phyloP scores from a whole-genome alignment of 208 protist genomes.

The Trypanosoma vivax region DNA sequence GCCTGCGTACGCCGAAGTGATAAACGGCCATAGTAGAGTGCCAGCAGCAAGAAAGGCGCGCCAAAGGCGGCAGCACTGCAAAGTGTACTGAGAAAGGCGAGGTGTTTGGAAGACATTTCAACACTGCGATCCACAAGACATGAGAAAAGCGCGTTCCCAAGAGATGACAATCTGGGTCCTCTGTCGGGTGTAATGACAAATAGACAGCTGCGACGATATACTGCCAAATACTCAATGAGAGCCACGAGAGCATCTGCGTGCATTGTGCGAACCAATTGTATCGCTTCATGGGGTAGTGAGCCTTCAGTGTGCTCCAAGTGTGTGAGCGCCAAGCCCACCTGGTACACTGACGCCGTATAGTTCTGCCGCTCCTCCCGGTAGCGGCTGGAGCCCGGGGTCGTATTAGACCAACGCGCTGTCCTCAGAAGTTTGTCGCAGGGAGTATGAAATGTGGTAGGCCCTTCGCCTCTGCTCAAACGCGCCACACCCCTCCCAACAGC shows the following conservation, averaged over 20 bases:
- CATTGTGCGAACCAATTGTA: conserved; percentile 1
- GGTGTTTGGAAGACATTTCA: conserved; percentile 30
- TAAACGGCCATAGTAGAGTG: conserved; percentile 12
- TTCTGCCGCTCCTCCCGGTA: conserved; percentile 7
- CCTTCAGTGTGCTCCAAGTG: not conserved
- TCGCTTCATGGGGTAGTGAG: not conserved
- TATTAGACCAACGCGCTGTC: conserved; percentile 16
- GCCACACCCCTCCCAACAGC: no score
- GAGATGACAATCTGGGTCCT: not conserved
- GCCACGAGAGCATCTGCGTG: conserved; percentile 44
- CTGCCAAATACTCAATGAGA: conserved; percentile 27
- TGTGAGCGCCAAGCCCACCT: not conserved
- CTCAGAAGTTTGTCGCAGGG: conserved; percentile 5
- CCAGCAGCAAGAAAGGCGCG: conserved; percentile 1
- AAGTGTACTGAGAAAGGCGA: conserved; percentile 19
- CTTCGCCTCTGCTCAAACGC: no score
- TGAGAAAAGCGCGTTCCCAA: conserved; percentile 7
- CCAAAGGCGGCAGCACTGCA: conserved; percentile 10
- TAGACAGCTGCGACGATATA: not conserved
- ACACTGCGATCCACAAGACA: conserved; percentile 11
- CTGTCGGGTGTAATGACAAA: not conserved
- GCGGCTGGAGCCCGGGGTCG: conserved; percentile 12
- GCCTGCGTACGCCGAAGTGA: conserved; percentile 20
- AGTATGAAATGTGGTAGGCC: no score
- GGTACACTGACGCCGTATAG: conserved; percentile 8